phyloP scores from a whole-genome alignment of 495 filamentous ascomycete genomes.

The Aspergillus hancockii region DNA sequence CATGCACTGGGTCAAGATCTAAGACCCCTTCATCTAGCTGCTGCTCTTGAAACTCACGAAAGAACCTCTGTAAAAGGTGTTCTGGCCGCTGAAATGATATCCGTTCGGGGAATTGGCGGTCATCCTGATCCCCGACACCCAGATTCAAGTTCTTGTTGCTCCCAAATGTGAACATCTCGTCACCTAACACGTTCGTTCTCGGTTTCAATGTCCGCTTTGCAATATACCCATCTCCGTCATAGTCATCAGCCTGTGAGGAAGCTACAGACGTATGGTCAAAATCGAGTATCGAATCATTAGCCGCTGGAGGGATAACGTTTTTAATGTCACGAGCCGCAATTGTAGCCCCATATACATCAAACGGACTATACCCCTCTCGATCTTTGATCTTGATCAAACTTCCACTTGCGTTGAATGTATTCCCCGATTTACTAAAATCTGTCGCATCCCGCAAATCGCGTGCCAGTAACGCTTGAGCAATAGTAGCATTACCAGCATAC shows the following conservation, averaged over 20 bases:
- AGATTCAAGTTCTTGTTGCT: slow-evolving; percentile 94
- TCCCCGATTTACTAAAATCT: slow-evolving; percentile 46
- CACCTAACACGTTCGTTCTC: slow-evolving; percentile 56
- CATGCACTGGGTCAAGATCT: slow-evolving; percentile 18
- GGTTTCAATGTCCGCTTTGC: slow-evolving; percentile 28
- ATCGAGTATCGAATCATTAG: slow-evolving; percentile 22
- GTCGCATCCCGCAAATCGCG: slow-evolving; percentile 70
- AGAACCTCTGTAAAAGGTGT: slow-evolving; percentile 70
- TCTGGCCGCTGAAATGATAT: slow-evolving; percentile 76
- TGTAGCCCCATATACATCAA: slow-evolving; percentile 84
- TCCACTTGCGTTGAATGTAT: slow-evolving; percentile 49
- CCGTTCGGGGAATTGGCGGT: slow-evolving; percentile 89
- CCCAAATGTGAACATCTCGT: slow-evolving; percentile 89
- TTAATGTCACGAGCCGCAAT: slow-evolving; percentile 62
- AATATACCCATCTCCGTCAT: slow-evolving; percentile 32
- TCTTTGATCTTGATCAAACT: slow-evolving; percentile 93
- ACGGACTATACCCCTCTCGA: slow-evolving; percentile 88
- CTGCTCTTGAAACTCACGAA: slow-evolving; percentile 55
- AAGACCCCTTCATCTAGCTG: slow-evolving; percentile 30
- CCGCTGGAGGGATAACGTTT: slow-evolving; percentile 25
- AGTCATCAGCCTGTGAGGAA: slow-evolving; percentile 39
- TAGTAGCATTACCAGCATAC: slow-evolving; percentile 87
- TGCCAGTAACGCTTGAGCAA: slow-evolving; percentile 76
- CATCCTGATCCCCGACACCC: slow-evolving; percentile 89
- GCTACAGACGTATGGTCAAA: slow-evolving; percentile 37